Conservation (phyloP, 2,329 filamentous ascomycete species). For the Penicillium italicum region DNA sequence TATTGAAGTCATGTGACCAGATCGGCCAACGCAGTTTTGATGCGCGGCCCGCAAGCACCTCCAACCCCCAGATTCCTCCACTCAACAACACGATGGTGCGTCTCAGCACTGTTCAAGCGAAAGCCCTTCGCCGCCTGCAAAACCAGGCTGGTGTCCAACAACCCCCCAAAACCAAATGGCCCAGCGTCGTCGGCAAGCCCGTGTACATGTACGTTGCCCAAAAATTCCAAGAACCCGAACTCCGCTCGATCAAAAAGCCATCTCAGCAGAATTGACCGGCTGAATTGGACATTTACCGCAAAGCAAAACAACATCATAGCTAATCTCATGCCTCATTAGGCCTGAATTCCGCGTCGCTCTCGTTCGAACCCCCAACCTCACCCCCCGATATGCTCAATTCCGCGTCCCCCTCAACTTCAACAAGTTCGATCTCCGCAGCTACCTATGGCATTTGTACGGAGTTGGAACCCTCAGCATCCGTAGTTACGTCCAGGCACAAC, state of each 20-base stretch:
- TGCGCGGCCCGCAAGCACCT: conserved; percentile 3
- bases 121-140: not conserved
- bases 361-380: conserved; percentile 66
- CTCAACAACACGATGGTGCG: conserved; percentile 10
- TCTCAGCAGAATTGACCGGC: not conserved
- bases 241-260: not conserved
- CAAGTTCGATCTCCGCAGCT: conserved; percentile 95
- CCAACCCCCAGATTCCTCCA: conserved; percentile 4
- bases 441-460: conserved; percentile 81
- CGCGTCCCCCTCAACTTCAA: conserved; percentile 86
- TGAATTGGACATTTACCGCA: not conserved
- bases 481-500: conserved; percentile 71
- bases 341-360: conserved; percentile 79
- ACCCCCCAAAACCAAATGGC: conserved; percentile 7
- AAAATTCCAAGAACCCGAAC: conserved; percentile 1
- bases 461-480: conserved; percentile 71
- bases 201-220: conserved; percentile 54
- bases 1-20: not conserved
- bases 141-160: not conserved
- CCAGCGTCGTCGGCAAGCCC: conserved; percentile 38
- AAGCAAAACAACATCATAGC: not conserved
- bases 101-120: conserved; percentile 2
- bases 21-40: conserved; percentile 7
- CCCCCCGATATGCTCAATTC: conserved; percentile 82
- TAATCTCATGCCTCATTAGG: conserved; percentile 45